Evolutionary conservation across 2,329 filamentous ascomycete genomes (phyloP), one percentile per base, ranked within the genome.

Genomic region (Neonectria sp.): DNA sequence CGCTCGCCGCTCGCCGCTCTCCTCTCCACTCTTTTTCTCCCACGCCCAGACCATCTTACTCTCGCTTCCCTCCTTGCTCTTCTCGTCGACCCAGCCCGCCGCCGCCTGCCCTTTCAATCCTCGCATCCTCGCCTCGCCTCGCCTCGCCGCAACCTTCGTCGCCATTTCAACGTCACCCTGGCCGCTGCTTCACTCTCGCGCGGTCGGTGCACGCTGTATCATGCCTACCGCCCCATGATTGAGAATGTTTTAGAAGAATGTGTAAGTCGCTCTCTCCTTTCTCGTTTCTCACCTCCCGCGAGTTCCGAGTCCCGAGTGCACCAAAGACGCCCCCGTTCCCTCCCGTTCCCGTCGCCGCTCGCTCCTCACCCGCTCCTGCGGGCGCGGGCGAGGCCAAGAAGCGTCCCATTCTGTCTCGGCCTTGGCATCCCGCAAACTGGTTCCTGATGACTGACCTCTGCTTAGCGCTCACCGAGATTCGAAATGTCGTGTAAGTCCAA

Each of bases 401-500:
- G 58, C 60, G 55, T 71, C 67, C 60, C 73, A 72, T 74, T 68
- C 60, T 72, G 68, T 72, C 76, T 74, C 75, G 68, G 76, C 73
- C 78, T 80, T 79, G 78, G 78, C 78, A 76, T 72, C 68, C 70
- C 67, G 71, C 66, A 73, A 77, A 79, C 37, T 40, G 37, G 37
- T 40, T 40, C 37, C 37, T n/a, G 15, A 40, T 40, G 37, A n/a
- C 80, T 81, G 75, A 79, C 77, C 72, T 78, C 70, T 49, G 53
- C 77, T 73, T 77, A 85, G 84, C 84, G 80, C 83, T 85, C 78
- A 79, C 79, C 78, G 81, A 84, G 80, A 81, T 86, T 79, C 81
- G 81, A 82, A 86, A 86, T 84, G 82, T 82, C 79, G 82, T 86
- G 84, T 85, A 85, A 70, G 82, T 82, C 70, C 68, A 55, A 51